Conservation (phyloP, 257 asterid genomes). For the Ballota nigra region DNA sequence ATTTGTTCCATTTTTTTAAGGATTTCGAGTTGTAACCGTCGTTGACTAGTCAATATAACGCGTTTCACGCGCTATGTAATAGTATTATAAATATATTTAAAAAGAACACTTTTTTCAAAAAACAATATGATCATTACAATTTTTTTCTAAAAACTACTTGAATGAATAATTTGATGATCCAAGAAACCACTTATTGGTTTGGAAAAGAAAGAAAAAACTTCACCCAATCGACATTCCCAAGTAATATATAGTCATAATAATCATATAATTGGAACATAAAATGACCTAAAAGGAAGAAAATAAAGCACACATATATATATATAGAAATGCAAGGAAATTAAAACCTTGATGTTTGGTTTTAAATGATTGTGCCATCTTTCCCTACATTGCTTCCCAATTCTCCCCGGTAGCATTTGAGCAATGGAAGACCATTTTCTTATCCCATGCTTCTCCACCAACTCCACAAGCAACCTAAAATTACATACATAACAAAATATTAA, state of each 20-base stretch:
- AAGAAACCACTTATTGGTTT: background rate
- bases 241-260: background rate
- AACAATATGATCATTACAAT: background rate
- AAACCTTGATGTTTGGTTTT: slow-evolving; percentile 70
- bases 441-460: slow-evolving; percentile 68
- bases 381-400: slow-evolving; percentile 83
- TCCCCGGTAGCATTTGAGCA: slow-evolving; percentile 61
- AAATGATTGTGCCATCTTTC: slow-evolving; percentile 91
- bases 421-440: slow-evolving; percentile 66
- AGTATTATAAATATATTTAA: background rate
- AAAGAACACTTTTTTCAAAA: background rate
- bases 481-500: background rate
- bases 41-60: background rate
- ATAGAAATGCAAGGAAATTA: slow-evolving; percentile 1
- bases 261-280: slow-evolving; percentile 26
- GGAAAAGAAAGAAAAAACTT: background rate
- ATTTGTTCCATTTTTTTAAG: background rate
- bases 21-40: background rate
- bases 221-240: background rate
- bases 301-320: too few relatives aligned
- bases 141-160: too few relatives aligned
- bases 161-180: background rate
- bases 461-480: slow-evolving; percentile 43
- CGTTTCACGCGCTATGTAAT: background rate
- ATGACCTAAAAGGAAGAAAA: slow-evolving; percentile 17